Conservation (phyloP, 768 basidiomycete species). For the Mycena leptocephala region DNA sequence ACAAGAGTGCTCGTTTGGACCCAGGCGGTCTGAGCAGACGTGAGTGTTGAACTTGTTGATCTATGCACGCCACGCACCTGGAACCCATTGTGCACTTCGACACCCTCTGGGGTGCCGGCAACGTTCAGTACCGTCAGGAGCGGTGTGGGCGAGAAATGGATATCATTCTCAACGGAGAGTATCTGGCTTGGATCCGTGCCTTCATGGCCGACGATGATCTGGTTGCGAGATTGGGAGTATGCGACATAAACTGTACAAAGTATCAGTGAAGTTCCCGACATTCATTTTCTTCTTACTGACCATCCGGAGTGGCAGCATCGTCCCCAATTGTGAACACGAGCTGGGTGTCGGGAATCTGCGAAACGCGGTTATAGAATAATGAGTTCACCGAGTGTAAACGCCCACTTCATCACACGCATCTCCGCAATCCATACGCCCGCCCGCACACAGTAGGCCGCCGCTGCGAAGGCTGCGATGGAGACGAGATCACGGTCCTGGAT, state of each 20-base stretch:
- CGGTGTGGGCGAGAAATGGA: constrained; percentile 9
- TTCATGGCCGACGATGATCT: constrained; percentile 27
- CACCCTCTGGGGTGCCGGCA: constrained; percentile 7
- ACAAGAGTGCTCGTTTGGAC: constrained; percentile 19
- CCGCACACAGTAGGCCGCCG: constrained; percentile 23
- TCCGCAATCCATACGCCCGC: constrained; percentile 9
- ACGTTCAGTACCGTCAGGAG: constrained; percentile 19
- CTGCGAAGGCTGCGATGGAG: constrained; percentile 20
- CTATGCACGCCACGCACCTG: background rate
- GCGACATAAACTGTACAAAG: background rate
- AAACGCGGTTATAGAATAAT: background rate
- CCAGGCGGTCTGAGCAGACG: constrained; percentile 9
- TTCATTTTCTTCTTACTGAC: background rate
- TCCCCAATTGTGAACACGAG: constrained; percentile 21
- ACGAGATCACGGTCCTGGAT: constrained; percentile 14
- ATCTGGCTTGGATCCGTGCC: constrained; percentile 12
- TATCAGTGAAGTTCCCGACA: background rate
- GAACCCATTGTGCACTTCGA: constrained; percentile 21
- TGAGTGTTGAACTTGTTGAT: background rate
- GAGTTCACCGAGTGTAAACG: background rate
- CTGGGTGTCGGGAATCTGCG: constrained; percentile 20
- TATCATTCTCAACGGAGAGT: constrained; percentile 12
- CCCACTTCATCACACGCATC: constrained; percentile 13
- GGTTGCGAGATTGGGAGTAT: constrained; percentile 20
- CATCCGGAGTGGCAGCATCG: constrained; percentile 19